phyloP scores from a whole-genome alignment of 2,329 filamentous ascomycete species.

The Alternaria sp. region DNA sequence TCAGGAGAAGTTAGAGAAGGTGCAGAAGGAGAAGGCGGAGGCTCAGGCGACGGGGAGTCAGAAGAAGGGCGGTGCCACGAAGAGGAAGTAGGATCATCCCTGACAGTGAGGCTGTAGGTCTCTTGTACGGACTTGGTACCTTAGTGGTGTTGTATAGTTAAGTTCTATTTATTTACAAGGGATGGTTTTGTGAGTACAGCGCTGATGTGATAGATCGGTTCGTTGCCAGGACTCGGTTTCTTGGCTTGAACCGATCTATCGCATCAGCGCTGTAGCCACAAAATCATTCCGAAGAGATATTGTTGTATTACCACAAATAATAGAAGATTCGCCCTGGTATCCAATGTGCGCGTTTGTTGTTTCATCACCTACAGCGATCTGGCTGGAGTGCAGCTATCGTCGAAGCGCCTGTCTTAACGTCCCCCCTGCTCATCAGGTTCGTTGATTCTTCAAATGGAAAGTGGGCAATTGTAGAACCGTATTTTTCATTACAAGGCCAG shows the following conservation, averaged over 20 bases:
- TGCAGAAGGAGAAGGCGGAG: constrained; percentile 22
- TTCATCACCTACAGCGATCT: not conserved
- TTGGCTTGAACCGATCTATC: not conserved
- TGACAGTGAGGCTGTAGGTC: not conserved
- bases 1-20: constrained; percentile 20
- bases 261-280: not conserved
- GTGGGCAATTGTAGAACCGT: not conserved
- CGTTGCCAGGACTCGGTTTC: not conserved
- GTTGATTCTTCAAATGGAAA: not conserved
- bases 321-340: not conserved
- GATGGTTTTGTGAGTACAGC: not conserved
- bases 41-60: constrained; percentile 30
- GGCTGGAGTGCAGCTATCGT: not conserved
- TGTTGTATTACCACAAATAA: not conserved
- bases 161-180: not conserved
- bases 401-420: not conserved
- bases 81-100: constrained; percentile 32
- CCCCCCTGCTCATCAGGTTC: not conserved
- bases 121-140: not conserved
- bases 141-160: not conserved
- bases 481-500: not conserved
- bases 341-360: not conserved
- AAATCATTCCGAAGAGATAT: not conserved
- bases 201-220: not conserved
- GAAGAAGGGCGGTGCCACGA: constrained; percentile 37